These are phyloP conservation scores for Ophiostoma sp. DNA, from an alignment of 2,329 filamentous ascomycete species.

Conservation along the genomic window DNA sequence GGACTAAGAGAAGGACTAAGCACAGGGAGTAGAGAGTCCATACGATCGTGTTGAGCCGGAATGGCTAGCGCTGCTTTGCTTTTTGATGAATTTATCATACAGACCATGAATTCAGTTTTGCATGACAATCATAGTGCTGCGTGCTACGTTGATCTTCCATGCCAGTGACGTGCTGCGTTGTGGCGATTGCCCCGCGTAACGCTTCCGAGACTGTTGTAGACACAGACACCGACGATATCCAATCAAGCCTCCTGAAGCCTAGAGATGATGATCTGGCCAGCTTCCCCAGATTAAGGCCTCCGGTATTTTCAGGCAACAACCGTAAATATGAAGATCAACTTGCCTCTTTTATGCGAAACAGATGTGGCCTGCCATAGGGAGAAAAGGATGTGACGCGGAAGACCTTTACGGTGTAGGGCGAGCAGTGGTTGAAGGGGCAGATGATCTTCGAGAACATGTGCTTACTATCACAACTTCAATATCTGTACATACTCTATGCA, in stretches of 20 bases:
- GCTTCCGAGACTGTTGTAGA: too few relatives aligned
- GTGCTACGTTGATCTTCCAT: neutral
- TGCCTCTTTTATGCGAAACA: neutral
- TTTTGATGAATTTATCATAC: neutral
- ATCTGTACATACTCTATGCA: neutral
- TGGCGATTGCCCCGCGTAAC: neutral
- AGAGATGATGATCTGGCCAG: neutral
- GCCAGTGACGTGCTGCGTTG: neutral
- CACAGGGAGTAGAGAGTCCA: neutral
- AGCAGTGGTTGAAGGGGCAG: neutral
- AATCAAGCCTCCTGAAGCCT: neutral
- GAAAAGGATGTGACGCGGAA: neutral
- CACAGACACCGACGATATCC: neutral
- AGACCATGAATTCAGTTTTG: neutral
- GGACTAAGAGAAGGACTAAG: conserved; percentile 84
- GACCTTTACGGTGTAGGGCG: neutral
- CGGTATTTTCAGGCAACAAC: neutral
- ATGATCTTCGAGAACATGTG: neutral
- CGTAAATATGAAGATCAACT: neutral
- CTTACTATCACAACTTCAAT: neutral
- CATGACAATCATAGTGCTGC: neutral
- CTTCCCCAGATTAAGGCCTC: neutral
- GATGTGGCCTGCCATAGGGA: neutral
- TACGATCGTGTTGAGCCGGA: neutral
- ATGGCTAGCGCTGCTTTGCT: conserved; percentile 14